Evolutionary conservation across 257 asterid genomes (phyloP), one percentile per base, ranked within the genome.

Genomic region (Fraxinus americana): DNA sequence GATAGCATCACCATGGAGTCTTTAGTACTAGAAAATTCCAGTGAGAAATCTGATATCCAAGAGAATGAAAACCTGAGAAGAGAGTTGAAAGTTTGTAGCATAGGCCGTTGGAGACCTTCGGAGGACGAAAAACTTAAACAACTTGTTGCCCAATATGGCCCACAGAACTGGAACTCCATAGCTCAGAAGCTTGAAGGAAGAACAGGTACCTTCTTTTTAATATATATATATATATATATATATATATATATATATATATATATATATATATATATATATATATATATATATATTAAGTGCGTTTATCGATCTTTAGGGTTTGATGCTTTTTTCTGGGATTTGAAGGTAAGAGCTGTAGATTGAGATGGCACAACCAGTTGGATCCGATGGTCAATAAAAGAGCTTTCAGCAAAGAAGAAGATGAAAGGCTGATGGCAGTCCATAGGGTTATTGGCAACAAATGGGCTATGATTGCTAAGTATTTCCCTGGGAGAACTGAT

Each of bases 151-250:
- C 59, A 69, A 71, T 84, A 85, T 43, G 95, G 92, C 27, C 95
- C 95, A 5, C 91, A 85, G 75, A 90, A 90, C 75, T 90, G 95
- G 95, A 90, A 87, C 32, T 67, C 78, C 76, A 88, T 90, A 13
- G 90, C 94, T n/a, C 86, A 79, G 71, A 88, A 84, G 12, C 83
- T 88, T 0, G 54, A 83, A 67, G 92, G 91, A 72, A 82, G 95
- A 87, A 88, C 92, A 67, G 92, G 93, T 88, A 32, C 2, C 45
- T 65, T 25, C 27, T n/a, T n/a, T n/a, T n/a, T n/a, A n/a, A n/a
- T n/a, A n/a, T n/a, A n/a, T n/a, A n/a, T n/a, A n/a, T n/a, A n/a
- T n/a, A n/a, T n/a, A n/a, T n/a, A n/a, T n/a, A n/a, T n/a, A n/a
- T n/a, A n/a, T n/a, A n/a, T n/a, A n/a, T n/a, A n/a, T n/a, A n/a